Conservation (phyloP, 2,329 filamentous ascomycete genomes). For the Sclerotinia glacialis region DNA sequence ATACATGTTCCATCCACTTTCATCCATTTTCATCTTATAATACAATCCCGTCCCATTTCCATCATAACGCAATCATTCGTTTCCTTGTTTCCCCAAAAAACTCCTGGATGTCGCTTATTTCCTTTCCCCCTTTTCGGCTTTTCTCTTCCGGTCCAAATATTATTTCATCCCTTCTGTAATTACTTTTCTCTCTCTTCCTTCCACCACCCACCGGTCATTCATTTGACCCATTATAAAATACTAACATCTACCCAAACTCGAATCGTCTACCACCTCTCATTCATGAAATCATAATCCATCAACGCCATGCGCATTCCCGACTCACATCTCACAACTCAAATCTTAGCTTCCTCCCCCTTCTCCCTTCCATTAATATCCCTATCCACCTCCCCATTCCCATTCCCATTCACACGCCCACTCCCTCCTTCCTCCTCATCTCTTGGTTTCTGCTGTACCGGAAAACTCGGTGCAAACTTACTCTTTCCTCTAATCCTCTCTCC, state of each 20-base stretch:
- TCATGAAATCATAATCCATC: constrained; percentile 1
- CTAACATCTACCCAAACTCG: background rate
- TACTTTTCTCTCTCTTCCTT: background rate
- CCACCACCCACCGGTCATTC: too few relatives aligned
- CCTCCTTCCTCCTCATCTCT: constrained; percentile 1
- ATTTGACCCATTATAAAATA: background rate
- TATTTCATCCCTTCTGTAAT: background rate
- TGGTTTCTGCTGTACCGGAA: background rate
- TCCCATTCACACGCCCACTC: background rate
- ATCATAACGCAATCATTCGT: too few relatives aligned
- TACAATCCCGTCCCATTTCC: too few relatives aligned
- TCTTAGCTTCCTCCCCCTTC: background rate
- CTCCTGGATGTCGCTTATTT: background rate
- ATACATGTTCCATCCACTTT: too few relatives aligned
- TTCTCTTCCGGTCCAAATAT: background rate
- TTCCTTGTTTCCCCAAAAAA: background rate
- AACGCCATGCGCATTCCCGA: too few relatives aligned
- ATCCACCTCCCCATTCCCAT: constrained; percentile 32
- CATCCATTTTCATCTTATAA: too few relatives aligned
- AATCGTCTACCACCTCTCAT: background rate
- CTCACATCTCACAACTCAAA: background rate
- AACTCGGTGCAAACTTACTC: constrained; percentile 50
- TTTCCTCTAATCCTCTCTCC: constrained; percentile 55
- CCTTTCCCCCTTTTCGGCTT: background rate
- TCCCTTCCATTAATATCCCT: background rate